These are phyloP conservation scores for Penicillium crustosum DNA, from an alignment of 2,329 filamentous ascomycete species.

Conservation along the genomic window DNA sequence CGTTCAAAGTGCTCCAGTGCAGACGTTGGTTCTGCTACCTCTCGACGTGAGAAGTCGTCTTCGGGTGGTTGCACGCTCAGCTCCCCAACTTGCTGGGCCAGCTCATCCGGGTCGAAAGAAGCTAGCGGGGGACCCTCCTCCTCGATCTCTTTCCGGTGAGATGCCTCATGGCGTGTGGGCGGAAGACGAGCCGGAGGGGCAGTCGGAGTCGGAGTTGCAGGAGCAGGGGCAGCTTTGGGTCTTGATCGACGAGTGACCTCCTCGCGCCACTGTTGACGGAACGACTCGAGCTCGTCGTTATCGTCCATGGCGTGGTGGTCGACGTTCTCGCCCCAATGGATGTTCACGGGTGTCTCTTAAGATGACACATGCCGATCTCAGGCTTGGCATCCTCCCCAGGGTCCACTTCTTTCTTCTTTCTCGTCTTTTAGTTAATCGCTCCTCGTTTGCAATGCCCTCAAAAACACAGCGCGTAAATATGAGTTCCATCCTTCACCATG, in stretches of 20 bases:
- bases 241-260: slow-evolving; percentile 63
- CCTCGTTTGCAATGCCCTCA: neutral
- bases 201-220: slow-evolving; percentile 14
- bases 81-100: slow-evolving; percentile 38
- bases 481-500: neutral
- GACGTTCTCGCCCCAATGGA: neutral
- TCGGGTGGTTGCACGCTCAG: slow-evolving; percentile 37
- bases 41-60: slow-evolving; percentile 38
- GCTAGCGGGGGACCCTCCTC: slow-evolving; percentile 32
- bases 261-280: slow-evolving; percentile 81
- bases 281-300: slow-evolving; percentile 76
- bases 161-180: slow-evolving; percentile 42
- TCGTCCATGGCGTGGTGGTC: slow-evolving; percentile 37
- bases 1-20: slow-evolving; percentile 91
- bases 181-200: slow-evolving; percentile 31
- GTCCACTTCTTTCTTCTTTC: neutral
- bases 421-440: neutral
- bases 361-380: neutral
- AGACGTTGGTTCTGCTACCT: slow-evolving; percentile 59
- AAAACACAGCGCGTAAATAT: neutral
- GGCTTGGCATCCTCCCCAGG: neutral
- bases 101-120: slow-evolving; percentile 29
- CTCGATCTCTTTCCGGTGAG: slow-evolving; percentile 41
- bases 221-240: slow-evolving; percentile 17
- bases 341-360: neutral